A percentile compares a stretch with the other conserved stretches of the same genome.
phyloP scores from a whole-genome alignment of 108 stramenopile genomes.

The Cyclotella distinguenda region DNA sequence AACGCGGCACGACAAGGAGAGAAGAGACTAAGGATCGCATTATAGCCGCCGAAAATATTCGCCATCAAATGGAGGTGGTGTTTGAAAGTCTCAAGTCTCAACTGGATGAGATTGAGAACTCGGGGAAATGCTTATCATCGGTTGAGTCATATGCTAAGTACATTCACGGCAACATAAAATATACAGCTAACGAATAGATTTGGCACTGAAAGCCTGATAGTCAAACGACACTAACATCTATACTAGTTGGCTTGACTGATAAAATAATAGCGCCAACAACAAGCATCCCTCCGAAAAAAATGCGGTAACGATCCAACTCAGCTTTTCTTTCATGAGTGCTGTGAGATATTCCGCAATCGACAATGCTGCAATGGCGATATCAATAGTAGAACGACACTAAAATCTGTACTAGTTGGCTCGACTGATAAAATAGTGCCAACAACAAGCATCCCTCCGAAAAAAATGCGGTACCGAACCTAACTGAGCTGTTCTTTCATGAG shows the following conservation, averaged over 20 bases:
- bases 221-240: background rate
- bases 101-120: background rate
- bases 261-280: background rate
- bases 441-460: background rate
- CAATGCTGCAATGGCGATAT: slow-evolving; percentile 86
- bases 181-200: background rate
- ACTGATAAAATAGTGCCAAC: background rate
- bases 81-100: background rate
- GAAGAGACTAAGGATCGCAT: slow-evolving; percentile 71
- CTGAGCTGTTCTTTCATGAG: slow-evolving; percentile 70
- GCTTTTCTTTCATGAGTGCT: slow-evolving; percentile 70
- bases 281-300: background rate
- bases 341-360: slow-evolving; percentile 87
- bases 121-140: background rate
- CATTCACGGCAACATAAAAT: slow-evolving; percentile 2
- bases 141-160: slow-evolving; percentile 25
- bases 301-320: slow-evolving; percentile 22
- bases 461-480: background rate
- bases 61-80: slow-evolving; percentile 49
- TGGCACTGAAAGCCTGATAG: background rate
- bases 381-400: slow-evolving; percentile 51
- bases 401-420: background rate
- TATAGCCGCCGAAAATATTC: slow-evolving; percentile 62
- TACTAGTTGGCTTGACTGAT: background rate
- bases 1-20: slow-evolving; percentile 34